Conservation (phyloP, 306 rosid species). For the Luffa acutangula region DNA sequence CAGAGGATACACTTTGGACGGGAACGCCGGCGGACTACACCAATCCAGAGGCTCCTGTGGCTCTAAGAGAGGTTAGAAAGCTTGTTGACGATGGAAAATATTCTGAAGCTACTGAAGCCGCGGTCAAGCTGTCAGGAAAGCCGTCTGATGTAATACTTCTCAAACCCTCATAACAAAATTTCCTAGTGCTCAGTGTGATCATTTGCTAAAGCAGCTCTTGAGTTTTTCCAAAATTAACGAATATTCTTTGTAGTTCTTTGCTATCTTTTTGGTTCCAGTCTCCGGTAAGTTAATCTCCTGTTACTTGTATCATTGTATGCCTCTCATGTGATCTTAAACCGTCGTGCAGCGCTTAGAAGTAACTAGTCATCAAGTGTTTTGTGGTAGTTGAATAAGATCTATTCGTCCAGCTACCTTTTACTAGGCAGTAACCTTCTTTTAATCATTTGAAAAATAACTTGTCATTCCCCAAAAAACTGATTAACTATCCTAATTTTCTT, state of each 20-base stretch:
- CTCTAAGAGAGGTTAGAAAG: constrained; percentile 58
- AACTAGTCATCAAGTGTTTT: background rate
- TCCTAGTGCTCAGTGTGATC: background rate
- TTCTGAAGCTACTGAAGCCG: constrained; percentile 63
- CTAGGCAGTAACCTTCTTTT: background rate
- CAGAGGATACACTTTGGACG: constrained; percentile 95
- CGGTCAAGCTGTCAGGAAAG: constrained; percentile 54
- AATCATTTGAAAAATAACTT: background rate
- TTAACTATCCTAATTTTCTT: background rate
- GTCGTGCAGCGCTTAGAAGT: background rate
- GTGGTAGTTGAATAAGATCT: background rate
- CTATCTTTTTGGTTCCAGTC: background rate
- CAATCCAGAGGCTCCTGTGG: constrained; percentile 56
- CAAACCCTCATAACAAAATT: background rate
- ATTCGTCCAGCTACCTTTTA: background rate
- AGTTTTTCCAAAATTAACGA: background rate
- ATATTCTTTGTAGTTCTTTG: background rate
- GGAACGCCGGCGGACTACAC: constrained; percentile 71
- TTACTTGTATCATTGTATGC: background rate
- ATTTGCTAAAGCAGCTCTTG: background rate
- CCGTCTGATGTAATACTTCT: constrained; percentile 42
- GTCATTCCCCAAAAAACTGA: background rate
- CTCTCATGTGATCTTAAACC: background rate
- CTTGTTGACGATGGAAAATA: constrained; percentile 61
- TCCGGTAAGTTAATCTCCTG: background rate